phyloP scores from a whole-genome alignment of 805 yeast species.

The Saturnispora sanitii region DNA sequence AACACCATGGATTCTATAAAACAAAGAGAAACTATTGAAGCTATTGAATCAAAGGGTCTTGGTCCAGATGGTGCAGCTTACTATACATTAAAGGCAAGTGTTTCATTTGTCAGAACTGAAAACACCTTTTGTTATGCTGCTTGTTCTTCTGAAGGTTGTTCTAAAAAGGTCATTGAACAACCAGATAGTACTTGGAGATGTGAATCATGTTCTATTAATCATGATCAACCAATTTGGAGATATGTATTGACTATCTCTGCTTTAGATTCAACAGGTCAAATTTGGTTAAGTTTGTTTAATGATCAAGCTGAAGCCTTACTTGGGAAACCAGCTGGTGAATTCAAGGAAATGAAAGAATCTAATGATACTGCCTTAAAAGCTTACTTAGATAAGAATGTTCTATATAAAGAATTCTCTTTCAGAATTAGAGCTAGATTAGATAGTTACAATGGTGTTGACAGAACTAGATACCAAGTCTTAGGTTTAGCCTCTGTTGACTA shows the following conservation, averaged over 20 bases:
- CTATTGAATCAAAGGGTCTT: slow-evolving; percentile 55
- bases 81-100: slow-evolving; percentile 64
- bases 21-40: slow-evolving; percentile 55
- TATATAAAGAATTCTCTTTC: slow-evolving; percentile 63
- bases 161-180: slow-evolving; percentile 71
- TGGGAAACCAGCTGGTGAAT: slow-evolving; percentile 50
- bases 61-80: slow-evolving; percentile 74
- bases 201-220: slow-evolving; percentile 75
- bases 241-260: slow-evolving; percentile 69
- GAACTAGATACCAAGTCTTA: slow-evolving; percentile 66
- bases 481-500: slow-evolving; percentile 45
- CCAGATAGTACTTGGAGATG: slow-evolving; percentile 81
- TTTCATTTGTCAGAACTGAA: slow-evolving; percentile 62
- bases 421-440: slow-evolving; percentile 79
- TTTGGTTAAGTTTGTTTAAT: slow-evolving; percentile 84
- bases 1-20: slow-evolving; percentile 33
- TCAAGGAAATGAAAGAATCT: slow-evolving; percentile 42
- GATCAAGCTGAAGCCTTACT: slow-evolving; percentile 66
- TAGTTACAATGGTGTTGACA: slow-evolving; percentile 64
- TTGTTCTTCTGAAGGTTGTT: slow-evolving; percentile 67
- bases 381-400: slow-evolving; percentile 26
- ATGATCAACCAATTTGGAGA: slow-evolving; percentile 63
- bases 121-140: slow-evolving; percentile 78
- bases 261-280: slow-evolving; percentile 72
- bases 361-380: slow-evolving; percentile 28